Base-by-base conservation (phyloP, 2,329 filamentous ascomycete species). In the Penicillium sp. region DNA sequence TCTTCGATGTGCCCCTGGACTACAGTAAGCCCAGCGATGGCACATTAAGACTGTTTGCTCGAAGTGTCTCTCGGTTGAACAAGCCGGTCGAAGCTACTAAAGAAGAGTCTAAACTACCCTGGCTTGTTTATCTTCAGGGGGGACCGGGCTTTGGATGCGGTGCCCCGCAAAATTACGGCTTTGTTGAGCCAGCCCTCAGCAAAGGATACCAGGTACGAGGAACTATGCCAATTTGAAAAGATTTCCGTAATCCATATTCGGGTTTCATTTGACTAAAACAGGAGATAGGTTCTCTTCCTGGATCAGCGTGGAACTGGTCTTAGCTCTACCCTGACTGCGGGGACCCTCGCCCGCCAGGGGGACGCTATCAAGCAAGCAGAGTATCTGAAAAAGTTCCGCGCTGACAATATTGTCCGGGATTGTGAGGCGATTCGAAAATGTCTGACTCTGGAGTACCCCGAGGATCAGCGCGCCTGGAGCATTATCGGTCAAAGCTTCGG, bases 401-500 rank as follows among this genome's bases (percentile, higher is more conserved):
- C 94, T 37, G 93, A 97, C 76, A 95, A 85, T 72, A 96, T 96
- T 55, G 93, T 98, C 43, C 87, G 86, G 51, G 94, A 98, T 71
- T 91, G 90, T 65, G 94, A 98, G 74, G 92, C 93, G 4, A 87
- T 98, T 35, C 86, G 94, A 5, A 85, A 87, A 69, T 89, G 84
- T 42, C 81, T 98, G 57, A 95, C 90, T 0, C 80, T 82, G 5
- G 86, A 88, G 55, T 90, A 87, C 69, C 87, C 90, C 0, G 80
- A 84, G 25, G 85, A 89, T 52, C 87, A 90, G 73, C 85, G 87
- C 74, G 88, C 89, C 73, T 97, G 93, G 94, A 90, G 88, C 60
- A 84, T 95, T 33, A 89, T 96, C 64, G 94, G 94, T 8, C 94
- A 97, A 78, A 93, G 89, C 16, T 98, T 96, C 75, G 94, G 94